Evolutionary conservation across 1,284 basidiomycete species (phyloP), one percentile per base, ranked within the genome.

Genomic region (Cutaneotrichosporon mucoides): DNA sequence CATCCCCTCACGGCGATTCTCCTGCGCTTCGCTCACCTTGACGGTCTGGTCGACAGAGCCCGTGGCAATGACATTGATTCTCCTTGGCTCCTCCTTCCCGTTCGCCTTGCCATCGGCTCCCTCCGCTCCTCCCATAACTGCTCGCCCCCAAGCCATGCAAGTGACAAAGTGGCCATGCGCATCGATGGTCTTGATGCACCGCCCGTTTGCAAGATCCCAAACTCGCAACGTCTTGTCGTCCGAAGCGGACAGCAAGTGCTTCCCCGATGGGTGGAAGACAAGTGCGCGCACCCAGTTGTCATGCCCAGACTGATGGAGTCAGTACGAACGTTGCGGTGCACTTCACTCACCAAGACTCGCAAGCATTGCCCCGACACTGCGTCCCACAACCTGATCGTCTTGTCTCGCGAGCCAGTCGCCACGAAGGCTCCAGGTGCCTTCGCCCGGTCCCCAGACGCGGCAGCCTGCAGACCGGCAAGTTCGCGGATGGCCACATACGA

Each of bases 211-310:
- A 42, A 95, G 80, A 66, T 95, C 92, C 92, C 92, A 95, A 12
- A 92, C 82, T 7, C 89, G 85, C 68, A 94, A 85, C 8, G 90
- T 91, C 78, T 92, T 90, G 81, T 95, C 92, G 75, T 95, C 92
- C 5, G 89, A 89, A 2, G 88, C 90, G 2, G 90, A 92, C 12
- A 95, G 81, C 5, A 95, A 84, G 72, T 85, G 87, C 75, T 92
- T 92, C 43, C 92, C 92, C 7, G 84, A 85, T 0, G 90, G 90
- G 74, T 92, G 90, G 80, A 92, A 92, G 24, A 88, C 85, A 45
- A 92, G 81, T 1, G 86, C 87, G 57, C 89, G 84, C 53, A 92
- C 82, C 90, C 90, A 92, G 68, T 90, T 90, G 75, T 90, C 88
- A 68, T 92, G 89, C 3, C 87, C 88, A 44, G 82, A 79, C 86